These are phyloP conservation scores for Aureobasidium leucospermi DNA, from an alignment of 2,329 filamentous ascomycete genomes.

Conservation along the genomic window DNA sequence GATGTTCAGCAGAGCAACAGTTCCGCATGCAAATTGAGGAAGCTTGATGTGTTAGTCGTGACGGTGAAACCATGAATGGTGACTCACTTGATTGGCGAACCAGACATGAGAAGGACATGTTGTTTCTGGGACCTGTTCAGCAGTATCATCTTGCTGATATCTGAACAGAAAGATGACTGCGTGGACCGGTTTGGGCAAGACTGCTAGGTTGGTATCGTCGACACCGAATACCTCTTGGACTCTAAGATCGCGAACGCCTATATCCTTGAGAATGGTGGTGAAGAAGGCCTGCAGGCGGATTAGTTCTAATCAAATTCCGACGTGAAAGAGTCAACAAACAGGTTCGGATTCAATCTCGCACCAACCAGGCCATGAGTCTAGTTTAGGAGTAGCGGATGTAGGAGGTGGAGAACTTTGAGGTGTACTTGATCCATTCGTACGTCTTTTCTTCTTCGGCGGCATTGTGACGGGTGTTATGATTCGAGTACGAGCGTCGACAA, in stretches of 20 bases:
- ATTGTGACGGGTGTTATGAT: neutral
- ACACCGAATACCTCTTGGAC: conserved; percentile 70
- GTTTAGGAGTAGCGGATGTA: conserved; percentile 43
- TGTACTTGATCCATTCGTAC: conserved; percentile 20
- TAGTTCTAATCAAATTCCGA: neutral
- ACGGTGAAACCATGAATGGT: neutral
- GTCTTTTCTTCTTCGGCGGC: conserved; percentile 18
- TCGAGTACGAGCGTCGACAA: neutral
- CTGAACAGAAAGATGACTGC: conserved; percentile 87
- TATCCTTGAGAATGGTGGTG: conserved; percentile 71
- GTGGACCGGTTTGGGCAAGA: conserved; percentile 63
- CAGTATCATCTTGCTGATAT: conserved; percentile 49
- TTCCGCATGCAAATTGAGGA: conserved; percentile 78
- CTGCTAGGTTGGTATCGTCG: conserved; percentile 57
- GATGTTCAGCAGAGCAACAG: conserved; percentile 88
- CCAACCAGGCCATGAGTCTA: conserved; percentile 62
- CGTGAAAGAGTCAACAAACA: conserved; percentile 39
- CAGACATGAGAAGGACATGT: conserved; percentile 63
- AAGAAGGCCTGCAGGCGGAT: conserved; percentile 40
- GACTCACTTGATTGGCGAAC: conserved; percentile 81
- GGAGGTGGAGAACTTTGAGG: conserved; percentile 34
- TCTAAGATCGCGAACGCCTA: conserved; percentile 66
- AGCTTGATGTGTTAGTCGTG: conserved; percentile 45
- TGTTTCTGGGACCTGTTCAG: conserved; percentile 37
- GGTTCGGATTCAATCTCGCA: conserved; percentile 86